A percentile compares a stretch with the other conserved stretches of the same genome.
Evolutionary conservation across 257 asterid genomes (phyloP).

Genomic region (Solanum etuberosum): DNA sequence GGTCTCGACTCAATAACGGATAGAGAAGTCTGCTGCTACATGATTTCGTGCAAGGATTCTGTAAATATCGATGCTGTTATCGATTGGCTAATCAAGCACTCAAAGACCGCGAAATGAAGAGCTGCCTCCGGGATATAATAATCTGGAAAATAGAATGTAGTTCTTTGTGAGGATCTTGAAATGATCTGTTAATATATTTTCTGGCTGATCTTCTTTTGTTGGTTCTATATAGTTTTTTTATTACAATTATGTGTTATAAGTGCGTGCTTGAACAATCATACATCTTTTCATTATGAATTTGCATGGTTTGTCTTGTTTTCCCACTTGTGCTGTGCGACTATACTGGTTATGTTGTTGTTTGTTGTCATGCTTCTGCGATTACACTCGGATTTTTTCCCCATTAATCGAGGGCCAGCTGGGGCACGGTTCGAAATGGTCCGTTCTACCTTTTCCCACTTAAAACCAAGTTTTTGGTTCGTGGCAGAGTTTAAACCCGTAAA

Average conservation of each 20-base stretch:
- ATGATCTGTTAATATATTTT: background rate
- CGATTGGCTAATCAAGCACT: conserved; percentile 82
- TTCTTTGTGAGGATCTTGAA: background rate
- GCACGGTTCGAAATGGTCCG: background rate
- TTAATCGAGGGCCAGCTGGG: background rate
- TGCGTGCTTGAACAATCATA: background rate
- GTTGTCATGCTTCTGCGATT: background rate
- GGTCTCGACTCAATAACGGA: conserved; percentile 46
- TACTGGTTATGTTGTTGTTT: background rate
- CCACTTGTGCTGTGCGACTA: background rate
- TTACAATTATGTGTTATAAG: background rate
- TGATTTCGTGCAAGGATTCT: conserved; percentile 90
- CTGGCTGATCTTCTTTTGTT: background rate
- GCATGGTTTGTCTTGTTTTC: background rate
- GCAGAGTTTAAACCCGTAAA: background rate
- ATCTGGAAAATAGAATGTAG: conserved; percentile 1
- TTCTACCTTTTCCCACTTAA: background rate
- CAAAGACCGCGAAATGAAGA: conserved; percentile 49
- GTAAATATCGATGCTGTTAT: conserved; percentile 69
- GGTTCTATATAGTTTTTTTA: background rate
- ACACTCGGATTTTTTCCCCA: background rate
- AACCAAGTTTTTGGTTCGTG: background rate
- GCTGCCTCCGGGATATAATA: background rate
- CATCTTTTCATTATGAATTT: background rate
- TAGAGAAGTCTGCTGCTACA: conserved; percentile 91